These are phyloP conservation scores for Aspergillus sp. DNA, from an alignment of 2,329 filamentous ascomycete genomes.

Conservation along the genomic window DNA sequence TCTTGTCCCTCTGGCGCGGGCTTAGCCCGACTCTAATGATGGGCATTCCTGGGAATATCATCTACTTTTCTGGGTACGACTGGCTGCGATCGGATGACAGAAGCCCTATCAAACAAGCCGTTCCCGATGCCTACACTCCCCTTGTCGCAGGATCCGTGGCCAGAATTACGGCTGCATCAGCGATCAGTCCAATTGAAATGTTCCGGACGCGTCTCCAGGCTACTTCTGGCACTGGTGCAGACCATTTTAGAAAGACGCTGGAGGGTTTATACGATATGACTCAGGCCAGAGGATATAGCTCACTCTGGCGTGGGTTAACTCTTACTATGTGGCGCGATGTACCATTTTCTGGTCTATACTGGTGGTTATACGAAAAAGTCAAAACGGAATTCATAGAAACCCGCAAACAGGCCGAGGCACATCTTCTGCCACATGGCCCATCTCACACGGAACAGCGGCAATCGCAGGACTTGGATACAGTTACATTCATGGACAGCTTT, in stretches of 20 bases:
- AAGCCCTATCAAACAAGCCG: constrained; percentile 64
- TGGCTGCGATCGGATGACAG: constrained; percentile 72
- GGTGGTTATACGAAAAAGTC: constrained; percentile 93
- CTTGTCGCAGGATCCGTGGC: constrained; percentile 75
- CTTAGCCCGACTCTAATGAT: constrained; percentile 91
- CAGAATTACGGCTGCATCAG: constrained; percentile 72
- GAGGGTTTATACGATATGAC: constrained; percentile 76
- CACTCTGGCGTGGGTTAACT: constrained; percentile 84
- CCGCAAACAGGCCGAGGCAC: constrained; percentile 46
- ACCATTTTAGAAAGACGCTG: constrained; percentile 75
- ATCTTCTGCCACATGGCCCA: constrained; percentile 10
- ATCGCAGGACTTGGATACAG: constrained; percentile 65
- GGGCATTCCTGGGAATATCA: constrained; percentile 92
- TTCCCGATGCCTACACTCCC: constrained; percentile 70
- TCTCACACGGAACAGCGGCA: constrained; percentile 26
- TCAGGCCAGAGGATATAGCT: constrained; percentile 66
- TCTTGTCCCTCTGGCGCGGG: constrained; percentile 83
- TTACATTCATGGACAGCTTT: constrained; percentile 85
- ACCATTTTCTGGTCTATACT: constrained; percentile 94
- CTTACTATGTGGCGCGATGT: constrained; percentile 95
- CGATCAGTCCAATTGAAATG: constrained; percentile 88
- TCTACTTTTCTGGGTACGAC: constrained; percentile 98
- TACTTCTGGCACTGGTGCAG: constrained; percentile 52
- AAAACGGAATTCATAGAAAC: constrained; percentile 66
- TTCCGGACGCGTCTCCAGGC: constrained; percentile 91